Percentiles rank a stretch among this genome's conserved stretches.
These are phyloP conservation scores for Backusella macrospora DNA, from an alignment of 192 early-diverging fungal genomes.

Conservation along the genomic window DNA sequence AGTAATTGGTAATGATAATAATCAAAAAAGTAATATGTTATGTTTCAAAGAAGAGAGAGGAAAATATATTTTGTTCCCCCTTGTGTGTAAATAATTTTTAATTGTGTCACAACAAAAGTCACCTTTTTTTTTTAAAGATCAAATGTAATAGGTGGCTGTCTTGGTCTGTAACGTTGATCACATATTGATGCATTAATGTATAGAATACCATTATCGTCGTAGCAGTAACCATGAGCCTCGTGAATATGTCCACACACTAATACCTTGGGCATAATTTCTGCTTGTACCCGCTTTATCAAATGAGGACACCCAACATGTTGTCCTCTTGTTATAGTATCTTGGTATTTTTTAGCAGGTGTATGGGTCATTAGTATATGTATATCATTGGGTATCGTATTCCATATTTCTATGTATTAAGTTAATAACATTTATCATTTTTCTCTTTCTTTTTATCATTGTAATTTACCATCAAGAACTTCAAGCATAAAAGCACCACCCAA, in stretches of 20 bases:
- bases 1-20: neutral
- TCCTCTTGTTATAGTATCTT: slow-evolving; percentile 19
- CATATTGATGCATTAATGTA: slow-evolving; percentile 36
- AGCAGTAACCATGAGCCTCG: slow-evolving; percentile 30
- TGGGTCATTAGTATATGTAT: slow-evolving; percentile 41
- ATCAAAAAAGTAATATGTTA: neutral
- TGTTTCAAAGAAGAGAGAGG: neutral
- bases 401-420: slow-evolving; percentile 16
- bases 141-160: slow-evolving; percentile 32
- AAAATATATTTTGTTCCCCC: neutral
- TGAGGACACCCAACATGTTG: slow-evolving; percentile 33
- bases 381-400: slow-evolving; percentile 29
- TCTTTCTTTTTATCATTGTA: too few relatives aligned
- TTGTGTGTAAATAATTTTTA: neutral
- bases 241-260: slow-evolving; percentile 45
- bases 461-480: slow-evolving; percentile 21
- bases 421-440: neutral
- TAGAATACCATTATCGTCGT: slow-evolving; percentile 13
- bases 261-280: slow-evolving; percentile 25
- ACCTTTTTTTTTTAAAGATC: slow-evolving; percentile 24
- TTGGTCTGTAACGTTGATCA: slow-evolving; percentile 23
- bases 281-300: slow-evolving; percentile 21
- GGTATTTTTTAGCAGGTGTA: slow-evolving; percentile 28
- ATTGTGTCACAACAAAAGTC: slow-evolving; percentile 1
- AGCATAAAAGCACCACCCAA: slow-evolving; percentile 39